Evolutionary conservation across 2,329 filamentous ascomycete species (phyloP).

Genomic region (Aspergillus texensis): DNA sequence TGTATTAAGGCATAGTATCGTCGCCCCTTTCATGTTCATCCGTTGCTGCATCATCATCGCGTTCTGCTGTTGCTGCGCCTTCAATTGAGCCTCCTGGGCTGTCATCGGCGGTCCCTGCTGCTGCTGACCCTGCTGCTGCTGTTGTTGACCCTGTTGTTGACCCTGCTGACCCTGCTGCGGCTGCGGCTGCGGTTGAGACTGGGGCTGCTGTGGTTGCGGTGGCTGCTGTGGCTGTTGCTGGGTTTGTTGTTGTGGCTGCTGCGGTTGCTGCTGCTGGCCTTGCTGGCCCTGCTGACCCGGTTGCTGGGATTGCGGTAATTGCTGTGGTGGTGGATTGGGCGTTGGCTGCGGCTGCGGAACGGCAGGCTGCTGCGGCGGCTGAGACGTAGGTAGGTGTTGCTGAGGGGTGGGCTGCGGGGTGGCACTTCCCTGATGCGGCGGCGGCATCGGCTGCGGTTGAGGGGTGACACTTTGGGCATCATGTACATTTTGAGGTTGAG

Average conservation of each 20-base stretch:
- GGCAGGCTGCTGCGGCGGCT: slow-evolving; percentile 38
- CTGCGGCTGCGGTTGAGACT: slow-evolving; percentile 37
- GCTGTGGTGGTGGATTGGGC: slow-evolving; percentile 39
- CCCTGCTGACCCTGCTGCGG: slow-evolving; percentile 38
- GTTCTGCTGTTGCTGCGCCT: slow-evolving; percentile 42
- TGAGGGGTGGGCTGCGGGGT: slow-evolving; percentile 41
- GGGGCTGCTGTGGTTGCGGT: slow-evolving; percentile 38
- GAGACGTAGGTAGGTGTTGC: slow-evolving; percentile 35
- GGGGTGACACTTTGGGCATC: slow-evolving; percentile 46
- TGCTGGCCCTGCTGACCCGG: slow-evolving; percentile 29
- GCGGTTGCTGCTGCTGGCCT: slow-evolving; percentile 35
- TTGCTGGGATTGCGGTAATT: slow-evolving; percentile 42
- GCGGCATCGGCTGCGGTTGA: slow-evolving; percentile 47
- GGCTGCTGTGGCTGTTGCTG: slow-evolving; percentile 33
- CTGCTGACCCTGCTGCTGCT: slow-evolving; percentile 29
- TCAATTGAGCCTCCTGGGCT: slow-evolving; percentile 43
- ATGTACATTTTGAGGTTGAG: slow-evolving; percentile 47
- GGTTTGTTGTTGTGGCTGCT: slow-evolving; percentile 32
- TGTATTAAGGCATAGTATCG: slow-evolving; percentile 56
- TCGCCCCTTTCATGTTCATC: slow-evolving; percentile 43
- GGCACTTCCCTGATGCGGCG: slow-evolving; percentile 40
- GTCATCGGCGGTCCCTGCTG: slow-evolving; percentile 33
- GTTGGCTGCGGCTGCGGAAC: slow-evolving; percentile 39
- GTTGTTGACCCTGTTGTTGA: slow-evolving; percentile 38
- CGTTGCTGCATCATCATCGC: slow-evolving; percentile 44